Conservation (phyloP, 495 filamentous ascomycete genomes). For the Trichoderma gamsii region DNA sequence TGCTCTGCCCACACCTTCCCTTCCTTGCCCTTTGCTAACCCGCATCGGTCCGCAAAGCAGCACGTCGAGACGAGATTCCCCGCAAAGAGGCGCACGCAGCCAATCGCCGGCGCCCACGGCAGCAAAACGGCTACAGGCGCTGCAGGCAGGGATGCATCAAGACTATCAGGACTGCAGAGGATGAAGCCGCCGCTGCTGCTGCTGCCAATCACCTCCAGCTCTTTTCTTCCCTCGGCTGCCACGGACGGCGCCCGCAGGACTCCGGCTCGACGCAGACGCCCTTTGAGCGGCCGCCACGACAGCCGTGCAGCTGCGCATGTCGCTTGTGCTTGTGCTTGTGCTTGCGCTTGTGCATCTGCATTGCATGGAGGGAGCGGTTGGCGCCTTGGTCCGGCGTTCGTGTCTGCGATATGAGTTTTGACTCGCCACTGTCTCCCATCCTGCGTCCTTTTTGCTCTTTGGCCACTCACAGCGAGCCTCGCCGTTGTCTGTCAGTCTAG, state of each 20-base stretch:
- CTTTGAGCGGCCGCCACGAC: constrained; percentile 10
- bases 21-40: not conserved
- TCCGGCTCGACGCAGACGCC: not conserved
- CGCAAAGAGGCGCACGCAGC: not conserved
- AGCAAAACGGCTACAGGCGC: not conserved
- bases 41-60: not conserved
- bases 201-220: not conserved
- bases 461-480: no score
- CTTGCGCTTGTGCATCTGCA: not conserved
- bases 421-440: not conserved
- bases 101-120: constrained; percentile 2
- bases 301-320: not conserved
- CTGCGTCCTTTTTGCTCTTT: no score
- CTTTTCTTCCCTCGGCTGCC: not conserved
- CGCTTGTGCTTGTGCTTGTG: not conserved
- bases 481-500: no score
- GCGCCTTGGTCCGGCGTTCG: not conserved
- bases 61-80: not conserved
- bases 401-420: not conserved
- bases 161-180: not conserved
- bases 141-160: constrained; percentile 3
- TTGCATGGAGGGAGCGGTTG: not conserved
- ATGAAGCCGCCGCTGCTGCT: not conserved
- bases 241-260: no score
- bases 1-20: not conserved